Percentiles rank a stretch among this genome's conserved stretches.
Evolutionary conservation across 75 land plant genomes (phyloP).

Genomic region (Selaginella moellendorffii): DNA sequence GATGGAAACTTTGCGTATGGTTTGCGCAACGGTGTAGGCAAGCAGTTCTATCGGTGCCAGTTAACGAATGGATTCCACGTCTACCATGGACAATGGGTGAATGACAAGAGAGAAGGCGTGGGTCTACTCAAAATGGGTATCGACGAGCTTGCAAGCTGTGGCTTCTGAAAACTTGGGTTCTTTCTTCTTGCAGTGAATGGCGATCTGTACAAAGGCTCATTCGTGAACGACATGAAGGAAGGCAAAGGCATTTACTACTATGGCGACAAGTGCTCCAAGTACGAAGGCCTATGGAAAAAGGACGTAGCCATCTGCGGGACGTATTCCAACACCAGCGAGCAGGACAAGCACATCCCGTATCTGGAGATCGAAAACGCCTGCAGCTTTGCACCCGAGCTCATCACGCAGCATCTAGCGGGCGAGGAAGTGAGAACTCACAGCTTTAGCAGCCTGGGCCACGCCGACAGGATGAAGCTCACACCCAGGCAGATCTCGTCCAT

Average conservation of each 20-base stretch:
- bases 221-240: conserved; percentile 24
- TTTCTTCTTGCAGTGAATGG: conserved; percentile 23
- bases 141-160: too few relatives aligned
- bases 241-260: conserved; percentile 25
- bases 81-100: conserved; percentile 21
- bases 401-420: not conserved
- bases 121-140: conserved; percentile 20
- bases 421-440: not conserved
- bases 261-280: conserved; percentile 22
- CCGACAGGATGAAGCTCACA: not conserved
- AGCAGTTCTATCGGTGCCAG: conserved; percentile 14
- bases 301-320: conserved; percentile 27
- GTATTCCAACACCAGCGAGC: conserved; percentile 12
- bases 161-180: too few relatives aligned
- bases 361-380: not conserved
- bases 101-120: conserved; percentile 22
- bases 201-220: conserved; percentile 22
- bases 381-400: not conserved
- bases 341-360: not conserved
- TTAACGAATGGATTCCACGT: conserved; percentile 11
- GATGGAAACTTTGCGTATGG: conserved; percentile 24
- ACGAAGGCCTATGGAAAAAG: conserved; percentile 31
- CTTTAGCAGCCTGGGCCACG: not conserved
- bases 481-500: not conserved
- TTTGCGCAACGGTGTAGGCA: conserved; percentile 19